Percentiles rank a stretch among this genome's conserved stretches.
These are phyloP conservation scores for Fusarium torulosum DNA, from an alignment of 2,329 filamentous ascomycete genomes.

Conservation along the genomic window DNA sequence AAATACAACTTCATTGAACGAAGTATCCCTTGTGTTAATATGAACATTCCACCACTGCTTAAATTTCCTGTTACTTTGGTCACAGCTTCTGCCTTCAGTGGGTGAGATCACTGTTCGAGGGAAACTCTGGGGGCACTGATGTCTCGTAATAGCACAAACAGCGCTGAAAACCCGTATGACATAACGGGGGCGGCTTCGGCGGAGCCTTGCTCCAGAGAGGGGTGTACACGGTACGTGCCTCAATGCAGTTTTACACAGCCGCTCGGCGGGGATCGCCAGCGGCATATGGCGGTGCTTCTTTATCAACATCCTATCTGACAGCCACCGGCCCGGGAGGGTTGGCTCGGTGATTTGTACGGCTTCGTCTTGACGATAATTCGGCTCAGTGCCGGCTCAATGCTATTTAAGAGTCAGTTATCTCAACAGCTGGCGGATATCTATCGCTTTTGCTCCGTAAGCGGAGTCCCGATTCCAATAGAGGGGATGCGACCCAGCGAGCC, in stretches of 20 bases:
- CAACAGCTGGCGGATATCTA: conserved; percentile 24
- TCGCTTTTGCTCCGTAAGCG: conserved; percentile 26
- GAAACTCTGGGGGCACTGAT: conserved; percentile 25
- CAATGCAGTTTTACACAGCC: conserved; percentile 33
- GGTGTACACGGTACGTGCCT: conserved; percentile 23
- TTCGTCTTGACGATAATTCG: conserved; percentile 3
- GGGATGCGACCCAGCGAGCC: conserved; percentile 10
- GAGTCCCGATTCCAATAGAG: conserved; percentile 18
- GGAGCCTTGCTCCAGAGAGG: conserved; percentile 36
- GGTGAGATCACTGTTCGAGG: conserved; percentile 14
- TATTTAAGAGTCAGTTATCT: conserved; percentile 18
- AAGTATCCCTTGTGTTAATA: background rate
- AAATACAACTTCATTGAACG: background rate
- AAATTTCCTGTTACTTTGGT: conserved; percentile 16
- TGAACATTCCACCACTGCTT: conserved; percentile 15
- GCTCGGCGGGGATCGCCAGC: conserved; percentile 41
- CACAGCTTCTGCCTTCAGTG: background rate
- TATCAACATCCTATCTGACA: conserved; percentile 26
- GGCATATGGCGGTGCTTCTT: conserved; percentile 41
- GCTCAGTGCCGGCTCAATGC: conserved; percentile 26
- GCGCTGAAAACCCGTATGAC: conserved; percentile 28
- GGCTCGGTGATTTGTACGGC: conserved; percentile 32
- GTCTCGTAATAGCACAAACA: conserved; percentile 27
- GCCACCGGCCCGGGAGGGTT: conserved; percentile 45
- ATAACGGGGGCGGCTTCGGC: conserved; percentile 45